Conservation (phyloP, 2,329 filamentous ascomycete genomes). For the Cercospora zeae-maydis region DNA sequence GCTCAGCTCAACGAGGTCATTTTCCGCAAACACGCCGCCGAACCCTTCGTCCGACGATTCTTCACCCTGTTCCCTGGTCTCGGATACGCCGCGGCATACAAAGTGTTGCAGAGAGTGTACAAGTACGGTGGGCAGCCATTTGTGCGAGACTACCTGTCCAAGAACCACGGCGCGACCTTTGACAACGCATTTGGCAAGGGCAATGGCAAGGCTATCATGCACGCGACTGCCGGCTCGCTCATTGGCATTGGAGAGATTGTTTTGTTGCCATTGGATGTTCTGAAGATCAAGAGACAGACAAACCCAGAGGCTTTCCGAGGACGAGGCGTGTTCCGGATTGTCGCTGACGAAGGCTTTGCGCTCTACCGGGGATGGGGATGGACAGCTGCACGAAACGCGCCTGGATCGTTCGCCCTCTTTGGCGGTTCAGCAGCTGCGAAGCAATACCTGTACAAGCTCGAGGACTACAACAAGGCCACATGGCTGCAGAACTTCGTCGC, state of each 20-base stretch:
- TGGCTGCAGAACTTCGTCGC: slow-evolving; percentile 98
- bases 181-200: slow-evolving; percentile 90
- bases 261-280: slow-evolving; percentile 87
- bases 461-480: slow-evolving; percentile 90
- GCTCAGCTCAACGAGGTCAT: slow-evolving; percentile 81
- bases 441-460: slow-evolving; percentile 85
- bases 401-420: slow-evolving; percentile 96
- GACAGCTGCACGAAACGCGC: slow-evolving; percentile 95
- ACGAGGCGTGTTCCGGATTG: slow-evolving; percentile 82
- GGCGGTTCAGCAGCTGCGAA: slow-evolving; percentile 96
- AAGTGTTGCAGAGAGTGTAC: slow-evolving; percentile 95
- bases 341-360: slow-evolving; percentile 90
- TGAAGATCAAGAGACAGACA: slow-evolving; percentile 99
- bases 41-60: slow-evolving; percentile 71
- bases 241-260: slow-evolving; percentile 98
- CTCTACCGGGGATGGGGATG: slow-evolving; percentile 95
- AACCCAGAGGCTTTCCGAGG: slow-evolving; percentile 98
- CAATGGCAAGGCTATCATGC: slow-evolving; percentile 96
- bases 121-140: slow-evolving; percentile 98
- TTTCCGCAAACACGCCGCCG: slow-evolving; percentile 82
- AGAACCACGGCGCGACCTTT: slow-evolving; percentile 77
- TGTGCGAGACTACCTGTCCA: slow-evolving; percentile 79
- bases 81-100: slow-evolving; percentile 96
- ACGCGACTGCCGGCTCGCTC: slow-evolving; percentile 89
- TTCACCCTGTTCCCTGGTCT: slow-evolving; percentile 94